Percentiles rank a stretch among this genome's conserved stretches.
Evolutionary conservation across 805 yeast species (phyloP).

Genomic region (Candida anglica): DNA sequence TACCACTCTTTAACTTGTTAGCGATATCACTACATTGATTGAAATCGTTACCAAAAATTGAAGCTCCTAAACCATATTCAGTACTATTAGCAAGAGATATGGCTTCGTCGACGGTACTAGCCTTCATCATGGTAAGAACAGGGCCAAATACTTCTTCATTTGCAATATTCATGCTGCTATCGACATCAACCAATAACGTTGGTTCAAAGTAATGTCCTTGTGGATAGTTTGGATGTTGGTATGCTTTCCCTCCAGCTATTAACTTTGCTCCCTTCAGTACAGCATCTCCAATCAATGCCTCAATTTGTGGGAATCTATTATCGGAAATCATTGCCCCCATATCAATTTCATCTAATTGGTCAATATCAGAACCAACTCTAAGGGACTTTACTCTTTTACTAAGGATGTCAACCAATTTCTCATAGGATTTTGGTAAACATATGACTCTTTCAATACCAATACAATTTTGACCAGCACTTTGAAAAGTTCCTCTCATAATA

Average conservation of each 20-base stretch:
- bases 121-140: conserved; percentile 73
- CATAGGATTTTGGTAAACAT: conserved; percentile 69
- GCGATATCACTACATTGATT: conserved; percentile 60
- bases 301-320: conserved; percentile 65
- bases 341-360: conserved; percentile 85
- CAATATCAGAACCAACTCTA: conserved; percentile 87
- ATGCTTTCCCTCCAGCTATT: conserved; percentile 76
- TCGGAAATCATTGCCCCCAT: conserved; percentile 94
- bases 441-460: conserved; percentile 95
- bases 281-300: conserved; percentile 66
- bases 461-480: conserved; percentile 96
- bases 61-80: conserved; percentile 86
- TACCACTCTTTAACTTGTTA: conserved; percentile 69
- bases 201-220: conserved; percentile 94
- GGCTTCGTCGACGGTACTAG: conserved; percentile 62
- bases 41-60: conserved; percentile 74
- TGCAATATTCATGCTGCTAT: conserved; percentile 69
- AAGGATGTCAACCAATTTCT: conserved; percentile 53
- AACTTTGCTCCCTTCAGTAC: conserved; percentile 77
- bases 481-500: conserved; percentile 92
- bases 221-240: conserved; percentile 86
- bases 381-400: conserved; percentile 54
- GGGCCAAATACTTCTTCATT: conserved; percentile 96
- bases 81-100: conserved; percentile 76
- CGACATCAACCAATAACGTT: conserved; percentile 80